Evolutionary conservation across 805 yeast genomes (phyloP).

Genomic region (Suhomyces pyralidae): DNA sequence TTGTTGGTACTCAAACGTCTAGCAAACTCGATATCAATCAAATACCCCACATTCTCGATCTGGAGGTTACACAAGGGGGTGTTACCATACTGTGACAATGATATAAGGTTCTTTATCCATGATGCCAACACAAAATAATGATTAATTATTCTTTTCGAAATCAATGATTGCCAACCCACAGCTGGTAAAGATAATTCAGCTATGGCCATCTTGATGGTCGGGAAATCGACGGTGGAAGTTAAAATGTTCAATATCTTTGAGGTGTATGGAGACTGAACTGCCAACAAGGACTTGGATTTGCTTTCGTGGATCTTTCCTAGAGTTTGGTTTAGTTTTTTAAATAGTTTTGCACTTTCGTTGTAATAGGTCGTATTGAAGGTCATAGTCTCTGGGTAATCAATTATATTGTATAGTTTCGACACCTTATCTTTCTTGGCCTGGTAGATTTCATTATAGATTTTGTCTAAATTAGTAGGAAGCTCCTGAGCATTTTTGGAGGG

Average conservation of each 20-base stretch:
- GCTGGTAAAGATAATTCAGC: conserved; percentile 65
- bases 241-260: conserved; percentile 46
- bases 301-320: conserved; percentile 55
- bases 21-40: conserved; percentile 86
- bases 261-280: conserved; percentile 70
- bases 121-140: conserved; percentile 71
- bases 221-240: conserved; percentile 51
- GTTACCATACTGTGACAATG: conserved; percentile 67
- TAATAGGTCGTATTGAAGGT: conserved; percentile 54
- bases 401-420: conserved; percentile 39
- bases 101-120: conserved; percentile 65
- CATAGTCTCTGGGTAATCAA: conserved; percentile 53
- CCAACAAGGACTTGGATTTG: conserved; percentile 59
- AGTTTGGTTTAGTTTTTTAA: conserved; percentile 54
- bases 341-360: conserved; percentile 53
- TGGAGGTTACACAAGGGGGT: conserved; percentile 85
- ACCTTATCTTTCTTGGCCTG: conserved; percentile 46
- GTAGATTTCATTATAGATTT: conserved; percentile 54
- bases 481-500: conserved; percentile 69
- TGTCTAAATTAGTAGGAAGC: conserved; percentile 52
- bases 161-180: conserved; percentile 74
- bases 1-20: conserved; percentile 62
- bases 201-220: conserved; percentile 58
- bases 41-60: conserved; percentile 69
- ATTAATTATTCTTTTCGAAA: conserved; percentile 62